Conservation (phyloP, 495 filamentous ascomycete species). For the Penicillium soppii region DNA sequence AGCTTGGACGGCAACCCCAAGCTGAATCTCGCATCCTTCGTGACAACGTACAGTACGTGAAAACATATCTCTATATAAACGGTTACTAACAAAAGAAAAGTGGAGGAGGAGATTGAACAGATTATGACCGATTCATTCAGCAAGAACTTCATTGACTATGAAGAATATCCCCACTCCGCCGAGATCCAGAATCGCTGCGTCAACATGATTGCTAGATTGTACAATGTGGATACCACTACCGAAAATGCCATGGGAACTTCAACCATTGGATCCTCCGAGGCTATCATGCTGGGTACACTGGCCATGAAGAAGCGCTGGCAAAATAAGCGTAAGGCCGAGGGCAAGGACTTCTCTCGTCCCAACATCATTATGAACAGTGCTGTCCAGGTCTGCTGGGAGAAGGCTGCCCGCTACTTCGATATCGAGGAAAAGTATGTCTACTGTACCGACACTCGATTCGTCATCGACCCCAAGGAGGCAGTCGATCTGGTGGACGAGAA, state of each 20-base stretch:
- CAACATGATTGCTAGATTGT: conserved; percentile 88
- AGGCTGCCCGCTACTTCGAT: conserved; percentile 92
- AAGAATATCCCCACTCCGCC: conserved; percentile 85
- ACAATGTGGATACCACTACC: conserved; percentile 57
- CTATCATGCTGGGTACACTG: conserved; percentile 84
- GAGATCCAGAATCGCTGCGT: conserved; percentile 93
- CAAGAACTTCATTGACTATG: conserved; percentile 95
- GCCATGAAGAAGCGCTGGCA: conserved; percentile 97
- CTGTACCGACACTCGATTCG: conserved; percentile 76
- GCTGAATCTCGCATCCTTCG: conserved; percentile 55
- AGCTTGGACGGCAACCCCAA: conserved; percentile 87
- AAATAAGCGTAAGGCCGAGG: conserved; percentile 74
- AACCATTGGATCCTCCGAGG: conserved; percentile 83
- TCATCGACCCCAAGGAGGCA: conserved; percentile 82
- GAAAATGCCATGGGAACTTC: conserved; percentile 75
- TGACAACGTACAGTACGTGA: conserved; percentile 29
- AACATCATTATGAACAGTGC: conserved; percentile 93
- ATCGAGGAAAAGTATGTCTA: conserved; percentile 87
- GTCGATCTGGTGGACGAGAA: conserved; percentile 90
- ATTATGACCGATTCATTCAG: conserved; percentile 85
- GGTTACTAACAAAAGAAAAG: not conserved
- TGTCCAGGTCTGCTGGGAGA: conserved; percentile 96
- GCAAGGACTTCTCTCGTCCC: conserved; percentile 70
- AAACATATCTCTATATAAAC: not conserved
- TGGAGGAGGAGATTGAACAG: conserved; percentile 88